Conservation (phyloP, 2,329 filamentous ascomycete genomes). For the Apiospora sp. region DNA sequence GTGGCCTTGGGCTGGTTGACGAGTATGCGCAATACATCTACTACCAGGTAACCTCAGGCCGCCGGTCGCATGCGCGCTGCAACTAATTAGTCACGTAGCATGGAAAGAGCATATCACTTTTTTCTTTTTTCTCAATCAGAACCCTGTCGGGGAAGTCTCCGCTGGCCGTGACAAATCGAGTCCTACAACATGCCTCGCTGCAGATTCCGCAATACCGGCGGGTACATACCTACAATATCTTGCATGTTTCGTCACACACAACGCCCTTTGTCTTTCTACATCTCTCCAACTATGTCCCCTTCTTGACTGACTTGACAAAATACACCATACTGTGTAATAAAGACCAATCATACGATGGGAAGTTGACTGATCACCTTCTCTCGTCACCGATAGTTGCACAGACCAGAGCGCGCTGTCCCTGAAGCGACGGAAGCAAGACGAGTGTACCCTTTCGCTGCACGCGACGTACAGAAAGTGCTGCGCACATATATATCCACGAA, state of each 20-base stretch:
- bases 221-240: constrained; percentile 9
- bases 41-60: neutral
- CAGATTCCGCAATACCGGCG: neutral
- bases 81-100: neutral
- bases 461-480: constrained; percentile 5
- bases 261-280: neutral
- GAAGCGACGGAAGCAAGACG: constrained; percentile 9
- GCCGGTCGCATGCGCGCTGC: neutral
- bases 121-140: neutral
- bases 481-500: constrained; percentile 16
- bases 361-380: constrained; percentile 10
- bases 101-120: neutral
- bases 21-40: neutral
- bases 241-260: neutral
- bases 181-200: neutral
- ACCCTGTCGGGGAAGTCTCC: neutral
- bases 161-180: neutral
- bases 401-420: neutral
- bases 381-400: neutral
- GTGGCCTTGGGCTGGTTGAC: neutral
- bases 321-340: neutral
- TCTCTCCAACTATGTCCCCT: neutral
- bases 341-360: neutral
- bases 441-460: constrained; percentile 1
- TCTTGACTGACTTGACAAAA: neutral